Base-by-base conservation (phyloP, 768 basidiomycete genomes). In the Amanita pseudoporphyria region DNA sequence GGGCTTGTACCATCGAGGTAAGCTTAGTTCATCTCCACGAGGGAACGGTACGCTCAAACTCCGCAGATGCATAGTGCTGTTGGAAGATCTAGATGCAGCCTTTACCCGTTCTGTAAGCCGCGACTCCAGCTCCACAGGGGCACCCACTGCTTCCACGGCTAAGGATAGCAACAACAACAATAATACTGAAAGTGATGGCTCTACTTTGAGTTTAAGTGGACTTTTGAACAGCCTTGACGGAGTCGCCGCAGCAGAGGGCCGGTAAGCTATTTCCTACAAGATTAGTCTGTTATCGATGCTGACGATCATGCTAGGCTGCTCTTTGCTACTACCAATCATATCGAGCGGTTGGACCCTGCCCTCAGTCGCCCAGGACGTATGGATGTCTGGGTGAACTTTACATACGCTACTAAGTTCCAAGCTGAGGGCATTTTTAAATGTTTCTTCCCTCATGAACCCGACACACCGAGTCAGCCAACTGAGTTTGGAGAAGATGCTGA, bases 301-400 rank as follows among this genome's bases (percentile, higher is more conserved):
- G 28, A 56, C 43, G 39, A 49, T 52, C 56, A 54, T 53, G 43
- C 47, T 58, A 83, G 87, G 35, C 74, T 95, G 52, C 72, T 94
- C 9, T 93, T 94, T 64, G 91, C 90, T 47, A 92, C 89, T 6
- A 92, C 89, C 10, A 96, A 96, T 67, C 92, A 95, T 62, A 89
- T 92, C 57, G 90, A 95, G 61, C 83, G 89, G 40, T 76, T 96
- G 30, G 92, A 96, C 64, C 90, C 85, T 43, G 89, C 90, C 3
- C 74, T 94, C 31, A 87, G 81, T 62, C 79, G 89, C 18, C 87
- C 91, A 24, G 92, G 92, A 51, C 85, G 87, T 40, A 89, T 90
- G 86, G 90, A 91, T 58, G 83, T 94, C 13, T 91, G 88, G 88
- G 76, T 93, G 35, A 88, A 90, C 69, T 92, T 92, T 67, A 83